Percentiles rank a stretch among this genome's conserved stretches.
phyloP scores from a whole-genome alignment of 163 green algal species.

The Chloroidium sp. region DNA sequence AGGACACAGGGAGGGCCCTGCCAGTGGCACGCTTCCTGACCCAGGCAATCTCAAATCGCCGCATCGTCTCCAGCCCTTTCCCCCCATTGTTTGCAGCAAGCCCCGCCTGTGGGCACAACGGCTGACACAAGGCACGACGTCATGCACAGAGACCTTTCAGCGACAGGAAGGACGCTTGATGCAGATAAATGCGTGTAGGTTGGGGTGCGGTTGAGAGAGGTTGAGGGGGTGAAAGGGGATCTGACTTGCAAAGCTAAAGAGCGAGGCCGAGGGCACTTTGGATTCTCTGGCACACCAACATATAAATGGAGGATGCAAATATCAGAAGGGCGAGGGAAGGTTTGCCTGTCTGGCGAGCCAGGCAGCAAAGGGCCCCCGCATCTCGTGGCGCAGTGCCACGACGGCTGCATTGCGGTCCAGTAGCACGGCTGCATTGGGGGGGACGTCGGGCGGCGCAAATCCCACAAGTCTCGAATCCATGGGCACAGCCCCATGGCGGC shows the following conservation, averaged over 20 bases:
- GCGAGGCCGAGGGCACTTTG: no score
- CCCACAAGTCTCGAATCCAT: slow-evolving; percentile 47
- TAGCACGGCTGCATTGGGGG: slow-evolving; percentile 25
- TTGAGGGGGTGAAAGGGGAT: no score
- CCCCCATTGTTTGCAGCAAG: no score
- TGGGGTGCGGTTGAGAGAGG: no score
- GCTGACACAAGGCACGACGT: no score
- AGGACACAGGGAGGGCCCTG: slow-evolving; percentile 34
- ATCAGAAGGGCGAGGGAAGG: neutral
- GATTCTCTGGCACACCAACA: no score
- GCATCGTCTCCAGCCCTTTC: slow-evolving; percentile 31
- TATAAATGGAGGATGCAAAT: no score
- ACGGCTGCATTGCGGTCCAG: slow-evolving; percentile 24
- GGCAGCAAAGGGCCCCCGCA: slow-evolving; percentile 59
- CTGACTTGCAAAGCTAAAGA: no score
- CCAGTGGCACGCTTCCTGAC: slow-evolving; percentile 13
- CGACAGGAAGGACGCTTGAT: no score
- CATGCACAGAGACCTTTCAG: no score
- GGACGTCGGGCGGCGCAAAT: slow-evolving; percentile 10
- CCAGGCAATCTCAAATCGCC: slow-evolving; percentile 37
- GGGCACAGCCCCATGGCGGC: slow-evolving; percentile 43
- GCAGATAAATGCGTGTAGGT: no score
- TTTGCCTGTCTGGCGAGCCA: slow-evolving; percentile 47
- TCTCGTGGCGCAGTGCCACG: slow-evolving; percentile 55
- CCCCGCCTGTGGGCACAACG: no score